These are phyloP conservation scores for Phragmites australis DNA, from an alignment of 176 grass and related monocot genomes.

Conservation along the genomic window DNA sequence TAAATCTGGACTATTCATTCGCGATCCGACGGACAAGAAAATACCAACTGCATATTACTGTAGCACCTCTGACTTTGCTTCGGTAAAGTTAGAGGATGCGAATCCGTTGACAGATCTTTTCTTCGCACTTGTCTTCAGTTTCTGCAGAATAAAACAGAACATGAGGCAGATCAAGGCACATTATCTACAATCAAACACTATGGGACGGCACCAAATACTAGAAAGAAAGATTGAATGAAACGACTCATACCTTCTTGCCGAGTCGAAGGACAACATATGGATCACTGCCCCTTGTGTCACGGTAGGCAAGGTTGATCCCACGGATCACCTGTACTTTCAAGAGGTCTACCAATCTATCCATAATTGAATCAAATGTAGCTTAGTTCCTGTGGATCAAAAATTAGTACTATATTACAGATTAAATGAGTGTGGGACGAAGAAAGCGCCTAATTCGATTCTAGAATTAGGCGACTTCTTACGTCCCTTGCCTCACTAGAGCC, in stretches of 20 bases:
- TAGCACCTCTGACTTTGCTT: too few relatives aligned
- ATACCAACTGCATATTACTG: too few relatives aligned
- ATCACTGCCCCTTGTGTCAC: constrained; percentile 81
- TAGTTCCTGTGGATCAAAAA: neutral
- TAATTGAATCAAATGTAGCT: constrained; percentile 19
- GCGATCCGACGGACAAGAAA: too few relatives aligned
- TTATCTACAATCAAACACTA: neutral
- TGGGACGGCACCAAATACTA: neutral
- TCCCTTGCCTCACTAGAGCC: constrained; percentile 17
- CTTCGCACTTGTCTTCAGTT: constrained; percentile 75
- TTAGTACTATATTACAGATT: neutral
- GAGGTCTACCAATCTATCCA: constrained; percentile 66
- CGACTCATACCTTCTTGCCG: constrained; percentile 52
- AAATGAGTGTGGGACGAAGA: constrained; percentile 46
- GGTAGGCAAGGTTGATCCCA: constrained; percentile 85
- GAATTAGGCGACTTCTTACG: constrained; percentile 53
- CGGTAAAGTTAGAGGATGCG: too few relatives aligned
- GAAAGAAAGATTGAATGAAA: neutral
- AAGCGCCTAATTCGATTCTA: constrained; percentile 44
- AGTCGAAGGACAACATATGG: constrained; percentile 76
- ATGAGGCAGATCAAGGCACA: neutral
- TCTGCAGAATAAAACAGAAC: constrained; percentile 32
- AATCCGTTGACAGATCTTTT: constrained; percentile 66
- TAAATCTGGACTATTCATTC: too few relatives aligned
- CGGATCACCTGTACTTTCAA: constrained; percentile 68